Conservation (phyloP, 2,329 filamentous ascomycete genomes). For the Whalleya microplaca region DNA sequence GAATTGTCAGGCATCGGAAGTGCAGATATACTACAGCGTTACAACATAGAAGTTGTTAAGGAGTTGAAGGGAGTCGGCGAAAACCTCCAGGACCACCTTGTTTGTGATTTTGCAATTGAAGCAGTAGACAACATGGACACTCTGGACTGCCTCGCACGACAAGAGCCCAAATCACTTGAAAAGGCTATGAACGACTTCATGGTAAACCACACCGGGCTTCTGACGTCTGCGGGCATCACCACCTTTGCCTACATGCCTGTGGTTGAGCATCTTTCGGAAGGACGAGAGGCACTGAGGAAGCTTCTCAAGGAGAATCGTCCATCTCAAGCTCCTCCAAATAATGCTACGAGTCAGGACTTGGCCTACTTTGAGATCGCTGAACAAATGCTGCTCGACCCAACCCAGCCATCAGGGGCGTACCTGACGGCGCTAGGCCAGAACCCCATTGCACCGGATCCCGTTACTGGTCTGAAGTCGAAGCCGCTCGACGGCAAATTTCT, state of each 20-base stretch:
- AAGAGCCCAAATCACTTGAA: slow-evolving; percentile 8
- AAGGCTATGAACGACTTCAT: slow-evolving; percentile 11
- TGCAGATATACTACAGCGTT: slow-evolving; percentile 13
- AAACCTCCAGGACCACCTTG: slow-evolving; percentile 26
- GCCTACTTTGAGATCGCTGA: slow-evolving; percentile 11
- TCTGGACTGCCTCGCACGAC: slow-evolving; percentile 5
- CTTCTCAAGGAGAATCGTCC: slow-evolving; percentile 3
- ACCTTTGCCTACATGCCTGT: slow-evolving; percentile 16
- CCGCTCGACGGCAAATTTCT: neutral
- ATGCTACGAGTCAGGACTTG: neutral
- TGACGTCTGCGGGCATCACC: slow-evolving; percentile 6
- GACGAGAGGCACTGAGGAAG: neutral
- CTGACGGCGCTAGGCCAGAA: neutral
- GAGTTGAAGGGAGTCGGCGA: slow-evolving; percentile 31
- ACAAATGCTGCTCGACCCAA: slow-evolving; percentile 6
- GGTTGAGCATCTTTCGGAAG: slow-evolving; percentile 2
- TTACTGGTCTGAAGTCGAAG: neutral
- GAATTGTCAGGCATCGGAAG: slow-evolving; percentile 28
- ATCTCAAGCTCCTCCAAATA: neutral
- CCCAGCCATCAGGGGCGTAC: slow-evolving; percentile 8
- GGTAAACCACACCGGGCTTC: neutral
- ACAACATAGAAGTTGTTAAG: slow-evolving; percentile 37
- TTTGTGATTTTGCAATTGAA: slow-evolving; percentile 11
- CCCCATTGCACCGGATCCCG: neutral
- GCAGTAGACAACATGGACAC: slow-evolving; percentile 13